These are phyloP conservation scores for Yamadazyma pseudoaaseri DNA, from an alignment of 1,139 yeast species.

Conservation along the genomic window DNA sequence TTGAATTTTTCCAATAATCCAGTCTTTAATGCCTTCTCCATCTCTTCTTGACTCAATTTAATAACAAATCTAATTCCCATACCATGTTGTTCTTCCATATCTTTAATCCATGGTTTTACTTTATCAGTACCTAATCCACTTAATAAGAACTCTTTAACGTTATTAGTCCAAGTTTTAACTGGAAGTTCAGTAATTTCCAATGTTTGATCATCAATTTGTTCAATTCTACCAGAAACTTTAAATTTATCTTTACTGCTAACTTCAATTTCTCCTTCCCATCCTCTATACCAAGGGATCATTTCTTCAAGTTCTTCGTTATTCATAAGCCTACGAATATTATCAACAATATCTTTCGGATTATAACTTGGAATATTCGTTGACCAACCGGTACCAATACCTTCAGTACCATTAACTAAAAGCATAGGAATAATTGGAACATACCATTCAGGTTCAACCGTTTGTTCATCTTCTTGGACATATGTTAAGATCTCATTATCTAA, in stretches of 20 bases:
- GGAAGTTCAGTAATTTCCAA: conserved; percentile 93
- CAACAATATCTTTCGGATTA: conserved; percentile 82
- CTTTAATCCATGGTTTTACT: conserved; percentile 82
- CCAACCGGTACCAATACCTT: conserved; percentile 99
- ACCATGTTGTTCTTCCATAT: conserved; percentile 92
- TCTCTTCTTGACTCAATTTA: conserved; percentile 72
- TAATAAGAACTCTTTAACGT: conserved; percentile 79
- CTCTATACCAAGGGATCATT: conserved; percentile 93
- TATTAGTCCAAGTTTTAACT: conserved; percentile 87
- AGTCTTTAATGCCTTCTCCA: conserved; percentile 69
- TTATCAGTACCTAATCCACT: conserved; percentile 78
- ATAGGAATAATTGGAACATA: conserved; percentile 91
- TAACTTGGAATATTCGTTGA: conserved; percentile 89
- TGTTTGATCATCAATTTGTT: conserved; percentile 75
- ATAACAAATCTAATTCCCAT: conserved; percentile 77
- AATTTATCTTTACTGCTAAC: conserved; percentile 63
- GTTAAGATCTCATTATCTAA: conserved; percentile 76
- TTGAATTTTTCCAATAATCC: conserved; percentile 87
- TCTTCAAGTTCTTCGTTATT: conserved; percentile 66
- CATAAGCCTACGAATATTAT: conserved; percentile 72
- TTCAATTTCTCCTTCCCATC: conserved; percentile 88
- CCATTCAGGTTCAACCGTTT: conserved; percentile 95
- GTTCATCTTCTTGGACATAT: conserved; percentile 90
- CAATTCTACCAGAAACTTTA: conserved; percentile 75
- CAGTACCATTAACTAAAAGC: conserved; percentile 91